Conservation (phyloP, 306 rosid species). For the Medicago lupulina region DNA sequence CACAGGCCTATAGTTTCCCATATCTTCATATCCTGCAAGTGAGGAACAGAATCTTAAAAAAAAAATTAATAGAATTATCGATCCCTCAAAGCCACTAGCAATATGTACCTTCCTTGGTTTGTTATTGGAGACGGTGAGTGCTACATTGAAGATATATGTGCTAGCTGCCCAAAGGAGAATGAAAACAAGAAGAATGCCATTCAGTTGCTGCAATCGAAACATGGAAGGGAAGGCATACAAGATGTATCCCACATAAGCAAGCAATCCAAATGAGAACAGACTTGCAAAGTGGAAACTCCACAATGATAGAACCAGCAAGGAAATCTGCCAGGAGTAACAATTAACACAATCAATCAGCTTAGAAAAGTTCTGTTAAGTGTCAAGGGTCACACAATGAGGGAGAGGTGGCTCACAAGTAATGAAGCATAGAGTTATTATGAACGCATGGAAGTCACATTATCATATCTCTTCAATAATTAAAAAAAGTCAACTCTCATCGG, state of each 20-base stretch:
- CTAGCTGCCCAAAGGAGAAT: conserved; percentile 94
- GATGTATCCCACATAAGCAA: conserved; percentile 86
- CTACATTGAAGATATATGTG: conserved; percentile 91
- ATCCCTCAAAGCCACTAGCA: conserved; percentile 37
- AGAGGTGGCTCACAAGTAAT: neutral
- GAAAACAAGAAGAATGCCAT: conserved; percentile 93
- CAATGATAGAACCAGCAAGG: conserved; percentile 78
- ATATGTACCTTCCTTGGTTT: conserved; percentile 73
- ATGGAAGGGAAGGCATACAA: conserved; percentile 86
- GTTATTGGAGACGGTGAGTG: conserved; percentile 60
- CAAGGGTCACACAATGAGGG: conserved; percentile 33
- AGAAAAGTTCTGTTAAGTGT: conserved; percentile 14
- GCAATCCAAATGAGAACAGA: conserved; percentile 87
- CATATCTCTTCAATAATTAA: conserved; percentile 19
- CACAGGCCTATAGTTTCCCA: conserved; percentile 97
- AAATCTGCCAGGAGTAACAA: conserved; percentile 62
- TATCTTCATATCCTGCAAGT: conserved; percentile 78
- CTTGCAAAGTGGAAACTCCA: conserved; percentile 98
- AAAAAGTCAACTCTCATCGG: conserved; percentile 8
- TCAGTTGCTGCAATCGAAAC: conserved; percentile 79
- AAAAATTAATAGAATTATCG: conserved; percentile 13
- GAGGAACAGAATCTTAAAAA: conserved; percentile 40
- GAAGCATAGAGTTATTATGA: too few species aligned
- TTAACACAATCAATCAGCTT: conserved; percentile 39
- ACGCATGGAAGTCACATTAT: too few species aligned